Percentiles rank a stretch among this genome's conserved stretches.
These are phyloP conservation scores for Papiliotrema fonsecae DNA, from an alignment of 1,284 basidiomycete genomes.

Conservation along the genomic window DNA sequence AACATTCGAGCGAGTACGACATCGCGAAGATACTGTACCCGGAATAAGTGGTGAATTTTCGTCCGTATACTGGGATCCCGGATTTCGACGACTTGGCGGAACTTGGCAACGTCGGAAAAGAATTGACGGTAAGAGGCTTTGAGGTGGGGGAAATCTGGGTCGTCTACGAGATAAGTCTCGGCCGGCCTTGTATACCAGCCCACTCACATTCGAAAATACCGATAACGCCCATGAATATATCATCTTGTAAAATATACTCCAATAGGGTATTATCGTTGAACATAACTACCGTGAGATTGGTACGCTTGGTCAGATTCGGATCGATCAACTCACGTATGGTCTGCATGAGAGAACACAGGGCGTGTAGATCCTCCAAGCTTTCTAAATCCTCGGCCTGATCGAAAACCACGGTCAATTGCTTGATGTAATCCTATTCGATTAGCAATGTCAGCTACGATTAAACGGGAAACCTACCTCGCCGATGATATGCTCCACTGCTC, in stretches of 20 bases:
- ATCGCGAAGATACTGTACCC: conserved; percentile 94
- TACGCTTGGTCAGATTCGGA: background rate
- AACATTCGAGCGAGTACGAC: conserved; percentile 91
- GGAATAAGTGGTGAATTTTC: conserved; percentile 95
- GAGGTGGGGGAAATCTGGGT: conserved; percentile 89
- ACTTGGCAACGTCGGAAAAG: conserved; percentile 71
- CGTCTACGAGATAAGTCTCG: conserved; percentile 59
- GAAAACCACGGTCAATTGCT: conserved; percentile 76
- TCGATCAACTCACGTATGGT: conserved; percentile 75
- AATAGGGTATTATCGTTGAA: conserved; percentile 93
- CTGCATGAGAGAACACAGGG: conserved; percentile 87
- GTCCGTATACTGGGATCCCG: conserved; percentile 65
- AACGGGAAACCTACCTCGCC: conserved; percentile 24
- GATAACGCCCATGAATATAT: conserved; percentile 84
- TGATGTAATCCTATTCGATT: conserved; percentile 70
- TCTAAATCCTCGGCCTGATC: conserved; percentile 88
- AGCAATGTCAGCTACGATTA: background rate
- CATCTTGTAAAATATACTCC: conserved; percentile 91
- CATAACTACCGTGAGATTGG: conserved; percentile 60
- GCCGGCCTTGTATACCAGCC: background rate
- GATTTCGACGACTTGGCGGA: conserved; percentile 80
- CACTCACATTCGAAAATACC: conserved; percentile 92
- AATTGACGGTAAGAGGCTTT: conserved; percentile 97
- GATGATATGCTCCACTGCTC: conserved; percentile 74
- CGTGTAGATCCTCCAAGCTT: conserved; percentile 80